Conservation (phyloP, 768 basidiomycete species). For the Rickenella mellea region DNA sequence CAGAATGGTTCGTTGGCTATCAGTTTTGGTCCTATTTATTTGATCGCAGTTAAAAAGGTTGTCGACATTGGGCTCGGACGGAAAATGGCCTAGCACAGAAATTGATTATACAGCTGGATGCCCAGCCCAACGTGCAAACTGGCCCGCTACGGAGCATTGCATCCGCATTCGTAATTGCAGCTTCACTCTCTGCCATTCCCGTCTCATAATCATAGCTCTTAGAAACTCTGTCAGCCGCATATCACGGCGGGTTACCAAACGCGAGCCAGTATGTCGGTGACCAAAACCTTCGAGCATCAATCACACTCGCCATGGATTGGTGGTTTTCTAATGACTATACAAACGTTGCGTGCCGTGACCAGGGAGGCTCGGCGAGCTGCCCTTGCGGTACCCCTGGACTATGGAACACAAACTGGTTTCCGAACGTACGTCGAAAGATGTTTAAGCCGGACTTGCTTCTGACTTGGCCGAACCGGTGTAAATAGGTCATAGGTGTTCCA, state of each 20-base stretch:
- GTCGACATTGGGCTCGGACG: conserved; percentile 30
- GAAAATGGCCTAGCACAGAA: conserved; percentile 43
- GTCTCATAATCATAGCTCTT: neutral
- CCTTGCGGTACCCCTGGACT: conserved; percentile 42
- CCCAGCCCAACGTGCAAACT: conserved; percentile 51
- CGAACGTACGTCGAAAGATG: no score
- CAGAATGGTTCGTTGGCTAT: conserved; percentile 23
- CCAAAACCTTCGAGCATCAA: conserved; percentile 27
- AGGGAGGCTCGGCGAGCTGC: conserved; percentile 41
- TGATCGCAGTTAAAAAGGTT: conserved; percentile 25
- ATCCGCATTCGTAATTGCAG: neutral
- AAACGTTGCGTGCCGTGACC: conserved; percentile 41
- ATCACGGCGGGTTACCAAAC: conserved; percentile 38
- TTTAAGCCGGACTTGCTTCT: neutral
- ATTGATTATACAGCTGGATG: conserved; percentile 61
- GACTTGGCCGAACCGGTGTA: neutral
- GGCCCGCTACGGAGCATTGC: conserved; percentile 58
- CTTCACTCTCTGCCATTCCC: no score
- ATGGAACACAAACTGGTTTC: conserved; percentile 63
- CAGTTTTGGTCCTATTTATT: neutral
- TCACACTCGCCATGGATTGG: conserved; percentile 42
- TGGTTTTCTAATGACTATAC: conserved; percentile 59
- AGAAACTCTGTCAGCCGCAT: conserved; percentile 49
- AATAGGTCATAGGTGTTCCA: conserved; percentile 52
- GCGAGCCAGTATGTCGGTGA: conserved; percentile 33